Evolutionary conservation across 176 grass and related monocot species (phyloP), one percentile per base, ranked within the genome.

Genomic region (Bromus sterilis): DNA sequence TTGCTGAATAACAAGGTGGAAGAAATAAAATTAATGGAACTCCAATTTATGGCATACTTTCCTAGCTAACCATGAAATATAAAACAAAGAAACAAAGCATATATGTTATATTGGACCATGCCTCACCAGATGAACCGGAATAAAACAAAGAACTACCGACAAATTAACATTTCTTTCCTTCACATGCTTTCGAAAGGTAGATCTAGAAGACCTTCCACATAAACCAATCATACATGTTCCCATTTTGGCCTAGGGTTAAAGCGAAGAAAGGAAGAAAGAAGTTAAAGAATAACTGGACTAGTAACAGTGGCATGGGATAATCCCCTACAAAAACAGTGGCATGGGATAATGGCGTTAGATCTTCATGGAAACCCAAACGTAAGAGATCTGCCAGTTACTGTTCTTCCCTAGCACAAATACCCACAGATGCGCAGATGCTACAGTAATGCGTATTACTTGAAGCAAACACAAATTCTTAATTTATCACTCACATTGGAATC

Each of bases 61-160:
- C 25, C 46, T 56, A 86, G 2, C 26, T 26, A 46, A 41, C 66
- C 81, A 84, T 88, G 23, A 84, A 84, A 88, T 88, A 67, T 49
- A 59, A 60, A 79, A 3, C 0, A 13, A 7, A 66, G 28, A 60
- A 78, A 28, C 33, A 73, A 72, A 0, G n/a, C n/a, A n/a, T 14
- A 30, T 32, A 56, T 32, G 42, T 51, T 41, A 49, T 15, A 48
- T 1, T 9, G n/a, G n/a, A 14, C n/a, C 26, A 56, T 26, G 43
- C 35, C 20, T 56, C 7, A 30, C 16, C 32, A 23, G 4, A 30
- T 53, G 21, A 73, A 78, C 34, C 56, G 15, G 74, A 6, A 51
- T 34, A 73, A 14, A 15, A 42, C 70, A 12, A 75, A 49, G 20
- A 76, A 59, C 57, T 51, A 75, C 29, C 28, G 4, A 60, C 60